Evolutionary conservation across 1,284 basidiomycete genomes (phyloP).

Genomic region (Mrakiaceae sp.): DNA sequence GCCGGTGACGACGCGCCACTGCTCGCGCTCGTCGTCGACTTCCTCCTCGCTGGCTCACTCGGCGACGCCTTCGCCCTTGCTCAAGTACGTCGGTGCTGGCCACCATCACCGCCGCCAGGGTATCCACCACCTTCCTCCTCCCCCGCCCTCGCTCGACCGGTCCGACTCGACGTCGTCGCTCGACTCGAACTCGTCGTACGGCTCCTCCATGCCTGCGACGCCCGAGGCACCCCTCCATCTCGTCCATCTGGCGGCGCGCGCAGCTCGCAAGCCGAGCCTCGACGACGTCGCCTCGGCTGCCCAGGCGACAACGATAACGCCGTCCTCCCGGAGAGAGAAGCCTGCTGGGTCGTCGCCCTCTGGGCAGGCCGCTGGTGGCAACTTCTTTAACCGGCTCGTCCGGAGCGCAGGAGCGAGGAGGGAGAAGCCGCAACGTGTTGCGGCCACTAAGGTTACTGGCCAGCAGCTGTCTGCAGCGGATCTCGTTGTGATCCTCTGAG

Average conservation of each 20-base stretch:
- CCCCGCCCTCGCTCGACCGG: slow-evolving; percentile 32
- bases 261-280: neutral
- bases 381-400: neutral
- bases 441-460: too few species aligned
- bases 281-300: neutral
- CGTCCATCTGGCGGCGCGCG: neutral
- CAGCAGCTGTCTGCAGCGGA: too few species aligned
- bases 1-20: slow-evolving; percentile 27
- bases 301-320: neutral
- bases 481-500: too few species aligned
- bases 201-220: neutral
- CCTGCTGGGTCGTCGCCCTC: neutral
- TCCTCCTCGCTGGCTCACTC: neutral
- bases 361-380: neutral
- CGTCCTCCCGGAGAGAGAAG: neutral
- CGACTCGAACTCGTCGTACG: slow-evolving; percentile 24
- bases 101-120: too few species aligned
- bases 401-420: neutral
- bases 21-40: slow-evolving; percentile 16
- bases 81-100: neutral
- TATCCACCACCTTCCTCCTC: slow-evolving; percentile 17
- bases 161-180: slow-evolving; percentile 34
- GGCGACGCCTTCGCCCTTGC: neutral
- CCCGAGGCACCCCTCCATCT: neutral
- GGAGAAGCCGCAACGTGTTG: too few species aligned